phyloP scores from a whole-genome alignment of 441 rosid species.

The Populus hybrid region DNA sequence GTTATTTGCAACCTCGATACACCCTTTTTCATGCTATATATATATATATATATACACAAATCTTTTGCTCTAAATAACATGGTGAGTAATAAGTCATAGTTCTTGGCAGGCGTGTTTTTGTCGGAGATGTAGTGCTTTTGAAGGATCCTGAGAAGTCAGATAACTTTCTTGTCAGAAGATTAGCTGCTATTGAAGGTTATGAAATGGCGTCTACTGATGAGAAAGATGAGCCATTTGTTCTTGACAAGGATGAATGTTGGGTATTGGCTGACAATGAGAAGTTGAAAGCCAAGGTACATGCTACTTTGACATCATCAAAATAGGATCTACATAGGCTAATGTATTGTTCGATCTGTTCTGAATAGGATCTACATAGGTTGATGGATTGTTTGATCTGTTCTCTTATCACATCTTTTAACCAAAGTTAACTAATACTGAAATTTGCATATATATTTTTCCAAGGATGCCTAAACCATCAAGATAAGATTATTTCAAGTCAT shows the following conservation, averaged over 20 bases:
- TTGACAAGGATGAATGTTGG: slow-evolving; percentile 83
- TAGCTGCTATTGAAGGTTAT: slow-evolving; percentile 82
- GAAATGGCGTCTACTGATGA: slow-evolving; percentile 80
- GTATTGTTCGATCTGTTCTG: background rate
- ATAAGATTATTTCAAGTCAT: background rate
- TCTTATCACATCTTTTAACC: background rate
- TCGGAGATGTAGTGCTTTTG: slow-evolving; percentile 87
- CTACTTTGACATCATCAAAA: background rate
- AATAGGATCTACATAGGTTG: background rate
- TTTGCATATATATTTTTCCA: slow-evolving; percentile 1
- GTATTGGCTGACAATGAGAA: slow-evolving; percentile 78
- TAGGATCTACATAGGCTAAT: background rate
- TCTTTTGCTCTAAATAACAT: background rate
- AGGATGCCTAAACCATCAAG: background rate
- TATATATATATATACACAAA: background rate
- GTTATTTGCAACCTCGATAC: background rate
- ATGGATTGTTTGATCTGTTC: background rate
- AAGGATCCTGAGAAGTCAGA: slow-evolving; percentile 69
- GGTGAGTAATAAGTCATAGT: background rate
- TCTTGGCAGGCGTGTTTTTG: slow-evolving; percentile 52
- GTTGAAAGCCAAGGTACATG: slow-evolving; percentile 69
- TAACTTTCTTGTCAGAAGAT: slow-evolving; percentile 67
- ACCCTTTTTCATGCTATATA: background rate
- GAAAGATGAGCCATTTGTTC: slow-evolving; percentile 82
- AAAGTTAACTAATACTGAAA: background rate